Evolutionary conservation across 306 rosid species (phyloP), one percentile per base, ranked within the genome.

Genomic region (Castanospermum australe): DNA sequence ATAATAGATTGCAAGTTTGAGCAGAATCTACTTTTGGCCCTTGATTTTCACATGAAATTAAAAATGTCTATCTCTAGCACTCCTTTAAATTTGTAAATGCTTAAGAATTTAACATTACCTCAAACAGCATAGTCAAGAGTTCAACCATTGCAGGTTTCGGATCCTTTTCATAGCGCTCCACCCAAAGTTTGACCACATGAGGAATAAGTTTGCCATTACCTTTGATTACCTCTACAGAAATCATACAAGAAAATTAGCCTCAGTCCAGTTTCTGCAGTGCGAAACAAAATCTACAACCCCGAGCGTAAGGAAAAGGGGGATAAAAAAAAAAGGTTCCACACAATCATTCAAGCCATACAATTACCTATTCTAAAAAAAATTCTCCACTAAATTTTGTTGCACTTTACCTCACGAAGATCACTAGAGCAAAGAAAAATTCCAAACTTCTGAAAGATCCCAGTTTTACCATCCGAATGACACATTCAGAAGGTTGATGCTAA

Each of bases 101-200:
- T 73, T 24, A 17, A 71, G 50, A 76, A 32, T 41, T 73, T 42
- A 5, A 3, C 11, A 45, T 33, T 83, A 93, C 99, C 99, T 92
- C 96, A 73, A 95, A 95, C 71, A 92, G 84, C 96, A 88, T 88
- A n/a, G 85, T 79, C 84, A 95, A 84, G 74, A 95, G 94, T 67
- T 95, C 97, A 82, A 86, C 94, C 84, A 89, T 87, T 28, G 99
- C 93, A 83, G 84, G 60, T 83, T 89, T 89, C 12, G 91, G 87
- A 84, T 88, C 92, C 80, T 85, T 84, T 84, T 95, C 99, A 71
- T 95, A 95, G 75, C 75, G 85, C 76, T 94, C 98, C 41, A 94
- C 93, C 98, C 98, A 94, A n/a, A 73, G 82, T 86, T 94, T 94
- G 61, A 91, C 94, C 17, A 70, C 91, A 38, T 88, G 92, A 71